These are phyloP conservation scores for Hyphodiscus hymeniophilus DNA, from an alignment of 495 filamentous ascomycete genomes.

Conservation along the genomic window DNA sequence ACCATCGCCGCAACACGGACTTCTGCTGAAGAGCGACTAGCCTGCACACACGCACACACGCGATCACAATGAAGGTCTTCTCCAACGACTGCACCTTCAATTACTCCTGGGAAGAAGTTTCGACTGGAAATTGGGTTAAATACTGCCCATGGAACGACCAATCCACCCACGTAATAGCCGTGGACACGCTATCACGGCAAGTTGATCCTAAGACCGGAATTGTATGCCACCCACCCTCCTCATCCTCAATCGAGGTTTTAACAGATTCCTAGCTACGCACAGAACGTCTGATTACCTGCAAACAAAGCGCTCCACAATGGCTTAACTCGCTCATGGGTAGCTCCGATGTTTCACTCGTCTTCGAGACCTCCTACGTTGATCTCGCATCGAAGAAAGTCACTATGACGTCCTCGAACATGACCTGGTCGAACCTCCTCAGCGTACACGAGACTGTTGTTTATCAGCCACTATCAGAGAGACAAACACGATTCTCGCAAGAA, in stretches of 20 bases:
- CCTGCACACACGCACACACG: too few relatives aligned
- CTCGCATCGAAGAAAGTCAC: constrained; percentile 73
- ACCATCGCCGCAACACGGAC: too few relatives aligned
- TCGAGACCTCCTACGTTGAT: constrained; percentile 93
- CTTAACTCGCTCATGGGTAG: constrained; percentile 69
- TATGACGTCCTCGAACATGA: constrained; percentile 89
- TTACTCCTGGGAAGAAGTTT: constrained; percentile 97
- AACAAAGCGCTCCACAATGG: constrained; percentile 84
- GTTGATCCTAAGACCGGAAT: constrained; percentile 80
- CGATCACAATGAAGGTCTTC: constrained; percentile 72
- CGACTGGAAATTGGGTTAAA: constrained; percentile 98
- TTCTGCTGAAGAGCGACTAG: too few relatives aligned
- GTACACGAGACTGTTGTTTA: constrained; percentile 90
- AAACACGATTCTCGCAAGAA: constrained; percentile 77
- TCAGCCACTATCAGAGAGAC: constrained; percentile 50
- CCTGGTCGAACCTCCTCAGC: constrained; percentile 75
- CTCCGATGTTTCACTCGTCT: constrained; percentile 68
- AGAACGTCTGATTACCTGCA: constrained; percentile 92
- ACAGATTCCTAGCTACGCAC: constrained; percentile 63
- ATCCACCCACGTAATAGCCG: constrained; percentile 84
- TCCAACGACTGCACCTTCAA: constrained; percentile 80
- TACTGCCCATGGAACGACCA: constrained; percentile 99
- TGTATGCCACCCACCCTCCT: constrained; percentile 37
- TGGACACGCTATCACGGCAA: constrained; percentile 80
- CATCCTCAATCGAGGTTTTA: background rate